These are phyloP conservation scores for Pichia thaimueangensis DNA, from an alignment of 805 yeast genomes.

Conservation along the genomic window DNA sequence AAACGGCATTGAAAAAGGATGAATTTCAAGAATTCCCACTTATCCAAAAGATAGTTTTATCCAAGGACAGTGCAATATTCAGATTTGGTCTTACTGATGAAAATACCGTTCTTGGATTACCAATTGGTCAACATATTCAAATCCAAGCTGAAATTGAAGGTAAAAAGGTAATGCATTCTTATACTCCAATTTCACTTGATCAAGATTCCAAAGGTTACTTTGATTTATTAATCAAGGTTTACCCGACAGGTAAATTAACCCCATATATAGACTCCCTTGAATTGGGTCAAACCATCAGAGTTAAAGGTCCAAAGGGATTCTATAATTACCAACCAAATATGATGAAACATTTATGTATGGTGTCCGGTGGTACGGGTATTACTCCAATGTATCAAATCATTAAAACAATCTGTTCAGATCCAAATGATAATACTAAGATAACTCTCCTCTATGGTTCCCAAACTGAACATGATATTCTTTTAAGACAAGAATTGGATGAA, in stretches of 20 bases:
- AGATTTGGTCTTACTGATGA: conserved; percentile 76
- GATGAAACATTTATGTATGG: conserved; percentile 72
- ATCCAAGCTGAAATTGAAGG: conserved; percentile 71
- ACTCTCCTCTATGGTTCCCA: conserved; percentile 77
- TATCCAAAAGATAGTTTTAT: conserved; percentile 64
- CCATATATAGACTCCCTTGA: conserved; percentile 62
- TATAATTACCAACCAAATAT: conserved; percentile 78
- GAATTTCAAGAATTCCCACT: conserved; percentile 75
- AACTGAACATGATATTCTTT: conserved; percentile 69
- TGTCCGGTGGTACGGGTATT: conserved; percentile 96
- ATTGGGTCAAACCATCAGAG: conserved; percentile 71
- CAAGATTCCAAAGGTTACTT: conserved; percentile 69
- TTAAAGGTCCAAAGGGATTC: conserved; percentile 88
- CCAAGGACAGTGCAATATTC: conserved; percentile 78
- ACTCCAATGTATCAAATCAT: conserved; percentile 94
- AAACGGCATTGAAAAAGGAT: conserved; percentile 53
- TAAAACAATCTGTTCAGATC: conserved; percentile 70
- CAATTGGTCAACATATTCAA: conserved; percentile 90
- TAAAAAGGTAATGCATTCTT: conserved; percentile 76
- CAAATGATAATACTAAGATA: conserved; percentile 71
- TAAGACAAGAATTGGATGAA: conserved; percentile 72
- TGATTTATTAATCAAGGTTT: conserved; percentile 79
- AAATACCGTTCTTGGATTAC: conserved; percentile 74
- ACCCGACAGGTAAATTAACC: conserved; percentile 81
- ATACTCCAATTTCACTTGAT: conserved; percentile 84